Percentiles rank a stretch among this genome's conserved stretches.
These are phyloP conservation scores for Eucalyptus curtisii DNA, from an alignment of 345 rosid species.

Conservation along the genomic window DNA sequence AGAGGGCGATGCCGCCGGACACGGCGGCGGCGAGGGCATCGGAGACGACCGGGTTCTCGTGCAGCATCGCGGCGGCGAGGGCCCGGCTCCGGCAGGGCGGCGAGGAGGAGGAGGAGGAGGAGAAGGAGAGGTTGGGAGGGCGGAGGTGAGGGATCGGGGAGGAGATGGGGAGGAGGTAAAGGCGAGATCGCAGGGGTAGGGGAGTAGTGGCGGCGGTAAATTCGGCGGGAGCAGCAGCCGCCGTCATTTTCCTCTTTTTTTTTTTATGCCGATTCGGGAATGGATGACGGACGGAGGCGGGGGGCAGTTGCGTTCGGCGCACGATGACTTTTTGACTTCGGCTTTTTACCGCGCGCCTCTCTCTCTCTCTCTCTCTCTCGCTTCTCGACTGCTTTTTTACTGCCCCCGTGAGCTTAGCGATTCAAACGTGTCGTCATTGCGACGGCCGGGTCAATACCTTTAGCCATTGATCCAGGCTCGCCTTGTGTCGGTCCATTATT, in stretches of 20 bases:
- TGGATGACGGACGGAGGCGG: not conserved
- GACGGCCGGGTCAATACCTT: not conserved
- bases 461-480: not conserved
- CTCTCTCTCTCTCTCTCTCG: not conserved
- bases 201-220: not conserved
- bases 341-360: not conserved
- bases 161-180: not conserved
- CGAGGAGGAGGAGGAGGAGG: not conserved
- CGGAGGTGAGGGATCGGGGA: not conserved
- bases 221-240: not conserved
- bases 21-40: not conserved
- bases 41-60: not conserved
- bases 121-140: not conserved
- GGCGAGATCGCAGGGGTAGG: not conserved
- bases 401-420: not conserved
- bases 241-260: not conserved
- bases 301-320: not conserved
- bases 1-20: not conserved
- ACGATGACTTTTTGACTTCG: not conserved
- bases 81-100: not conserved
- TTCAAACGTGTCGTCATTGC: not conserved
- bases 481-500: not conserved
- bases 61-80: not conserved
- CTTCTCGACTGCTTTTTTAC: not conserved
- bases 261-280: not conserved